phyloP scores from a whole-genome alignment of 1,139 yeast genomes.

The Lodderomyces oxycetoniae region DNA sequence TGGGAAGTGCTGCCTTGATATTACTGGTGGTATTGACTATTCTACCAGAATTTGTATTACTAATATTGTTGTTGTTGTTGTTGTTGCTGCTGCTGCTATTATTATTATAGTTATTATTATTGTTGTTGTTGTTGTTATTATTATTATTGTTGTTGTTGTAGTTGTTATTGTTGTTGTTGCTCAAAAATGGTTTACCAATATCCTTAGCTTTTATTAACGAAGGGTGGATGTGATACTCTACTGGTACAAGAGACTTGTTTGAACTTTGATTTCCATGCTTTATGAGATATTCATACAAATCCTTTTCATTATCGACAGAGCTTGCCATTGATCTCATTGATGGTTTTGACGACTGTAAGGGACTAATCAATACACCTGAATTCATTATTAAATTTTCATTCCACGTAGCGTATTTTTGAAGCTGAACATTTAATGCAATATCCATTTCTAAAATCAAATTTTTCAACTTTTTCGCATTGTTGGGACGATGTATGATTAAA shows the following conservation, averaged over 20 bases:
- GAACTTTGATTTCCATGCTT: slow-evolving; percentile 37
- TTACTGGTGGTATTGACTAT: slow-evolving; percentile 16
- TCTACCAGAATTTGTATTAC: background rate
- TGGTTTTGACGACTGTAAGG: slow-evolving; percentile 51
- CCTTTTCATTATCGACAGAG: slow-evolving; percentile 76
- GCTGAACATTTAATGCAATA: slow-evolving; percentile 79
- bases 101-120: slow-evolving; percentile 1
- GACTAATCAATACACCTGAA: slow-evolving; percentile 77
- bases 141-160: slow-evolving; percentile 9
- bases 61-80: background rate
- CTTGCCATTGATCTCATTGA: slow-evolving; percentile 76
- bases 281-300: slow-evolving; percentile 65
- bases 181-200: slow-evolving; percentile 38
- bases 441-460: slow-evolving; percentile 81
- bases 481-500: slow-evolving; percentile 71
- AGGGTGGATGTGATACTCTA: slow-evolving; percentile 76
- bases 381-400: slow-evolving; percentile 79
- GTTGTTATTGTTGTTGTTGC: slow-evolving; percentile 15
- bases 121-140: background rate
- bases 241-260: slow-evolving; percentile 46
- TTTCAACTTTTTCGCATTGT: slow-evolving; percentile 64
- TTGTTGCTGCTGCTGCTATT: slow-evolving; percentile 7
- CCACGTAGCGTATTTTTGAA: slow-evolving; percentile 85
- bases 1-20: slow-evolving; percentile 14
- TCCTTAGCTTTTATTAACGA: slow-evolving; percentile 43